Base-by-base conservation (phyloP, 495 filamentous ascomycete species). In the Cetradonia linearis region DNA sequence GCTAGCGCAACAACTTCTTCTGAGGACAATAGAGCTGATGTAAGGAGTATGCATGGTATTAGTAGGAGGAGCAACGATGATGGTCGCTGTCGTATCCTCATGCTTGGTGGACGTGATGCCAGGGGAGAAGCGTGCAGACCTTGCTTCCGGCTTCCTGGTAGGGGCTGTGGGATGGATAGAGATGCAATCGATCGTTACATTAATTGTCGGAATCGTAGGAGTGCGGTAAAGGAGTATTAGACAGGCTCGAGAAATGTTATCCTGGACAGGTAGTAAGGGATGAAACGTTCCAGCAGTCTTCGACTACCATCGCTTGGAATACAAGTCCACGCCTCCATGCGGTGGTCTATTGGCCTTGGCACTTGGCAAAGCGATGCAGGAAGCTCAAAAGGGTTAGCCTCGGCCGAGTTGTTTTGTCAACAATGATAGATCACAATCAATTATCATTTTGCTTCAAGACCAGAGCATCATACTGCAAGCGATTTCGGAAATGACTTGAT, bases 31-130 rank as follows among this genome's bases (percentile, higher is more conserved):
- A 65, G 44, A 56, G 66, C 62, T 55, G 72, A 40, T 30, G 62
- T 69, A 37, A 65, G 57, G 0, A 70, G 69, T 53, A 75, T 46
- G 30, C 62, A 67, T 23, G 77, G 71, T 6, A 76, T 52, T 1
- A 80, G 70, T 42, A 81, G 71, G 38, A 80, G 66, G n/a, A 81
- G 65, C 2, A 77, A 62, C 34, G 75, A 72, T 40, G 69, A 68
- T 30, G 70, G 70, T 53, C 67, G 66, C 56, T 67, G 70, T 63
- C 75, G 70, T 56, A 78, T 62, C 67, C 72, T 77, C 78, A 81
- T 81, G 37, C 18, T 59, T 55, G 27, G 6, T 37, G 30, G 33
- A 20, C 5, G 16, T 30, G 38, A 14, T 20, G 9, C 38, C 14
- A 30, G 47, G 47, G 58, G 13, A 44, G n/a, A 52, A 34, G 16